Conservation (phyloP, 495 filamentous ascomycete genomes). For the Penicillium flavigenum region DNA sequence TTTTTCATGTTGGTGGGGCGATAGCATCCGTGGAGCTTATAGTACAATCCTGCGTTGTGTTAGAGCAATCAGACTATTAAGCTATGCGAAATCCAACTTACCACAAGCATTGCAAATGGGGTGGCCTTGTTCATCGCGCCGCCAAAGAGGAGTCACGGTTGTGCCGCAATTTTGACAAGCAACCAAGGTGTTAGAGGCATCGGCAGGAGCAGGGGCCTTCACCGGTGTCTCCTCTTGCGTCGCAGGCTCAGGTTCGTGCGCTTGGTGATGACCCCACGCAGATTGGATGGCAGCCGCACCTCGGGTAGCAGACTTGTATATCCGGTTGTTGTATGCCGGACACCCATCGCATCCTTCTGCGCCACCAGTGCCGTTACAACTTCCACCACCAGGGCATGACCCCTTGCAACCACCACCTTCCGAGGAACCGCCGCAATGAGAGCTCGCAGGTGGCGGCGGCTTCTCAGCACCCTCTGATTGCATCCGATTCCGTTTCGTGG, state of each 20-base stretch:
- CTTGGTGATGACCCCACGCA: constrained; percentile 35
- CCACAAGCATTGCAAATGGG: constrained; percentile 99
- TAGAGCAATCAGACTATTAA: constrained; percentile 20
- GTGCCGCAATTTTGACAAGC: constrained; percentile 98
- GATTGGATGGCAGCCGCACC: constrained; percentile 31
- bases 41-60: constrained; percentile 73
- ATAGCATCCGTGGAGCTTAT: constrained; percentile 93
- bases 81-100: constrained; percentile 48
- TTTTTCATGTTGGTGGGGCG: constrained; percentile 97
- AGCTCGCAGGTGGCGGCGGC: constrained; percentile 11
- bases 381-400: constrained; percentile 93
- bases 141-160: constrained; percentile 94
- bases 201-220: constrained; percentile 23
- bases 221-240: constrained; percentile 23
- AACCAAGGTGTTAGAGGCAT: constrained; percentile 73
- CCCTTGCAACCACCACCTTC: constrained; percentile 57
- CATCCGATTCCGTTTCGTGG: constrained; percentile 75
- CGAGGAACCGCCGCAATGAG: constrained; percentile 20
- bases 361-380: constrained; percentile 94
- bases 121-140: constrained; percentile 90
- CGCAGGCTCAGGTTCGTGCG: constrained; percentile 24
- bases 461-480: constrained; percentile 37
- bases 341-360: constrained; percentile 96
- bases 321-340: constrained; percentile 94
- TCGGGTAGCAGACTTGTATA: constrained; percentile 71